Evolutionary conservation across 2,329 filamentous ascomycete species (phyloP).

Genomic region (Scedosporium apiospermum): DNA sequence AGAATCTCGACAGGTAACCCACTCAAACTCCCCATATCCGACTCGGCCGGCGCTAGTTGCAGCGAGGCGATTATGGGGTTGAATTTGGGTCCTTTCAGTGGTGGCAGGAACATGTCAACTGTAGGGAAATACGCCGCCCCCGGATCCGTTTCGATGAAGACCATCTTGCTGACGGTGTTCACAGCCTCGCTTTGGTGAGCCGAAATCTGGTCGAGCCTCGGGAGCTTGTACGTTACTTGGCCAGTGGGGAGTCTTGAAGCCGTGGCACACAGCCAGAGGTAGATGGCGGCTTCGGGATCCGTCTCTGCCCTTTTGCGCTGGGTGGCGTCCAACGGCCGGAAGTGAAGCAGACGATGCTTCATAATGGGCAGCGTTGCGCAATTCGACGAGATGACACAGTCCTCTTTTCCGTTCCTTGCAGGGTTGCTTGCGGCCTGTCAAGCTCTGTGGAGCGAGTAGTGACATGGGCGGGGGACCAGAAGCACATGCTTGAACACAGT

Average conservation of each 20-base stretch:
- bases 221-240: not conserved
- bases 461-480: too few relatives aligned
- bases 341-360: not conserved
- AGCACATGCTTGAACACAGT: too few relatives aligned
- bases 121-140: not conserved
- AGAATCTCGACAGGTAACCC: not conserved
- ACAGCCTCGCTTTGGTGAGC: not conserved
- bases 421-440: too few relatives aligned
- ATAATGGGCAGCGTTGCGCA: not conserved
- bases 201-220: not conserved
- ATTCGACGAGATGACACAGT: too few relatives aligned
- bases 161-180: not conserved
- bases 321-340: not conserved
- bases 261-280: not conserved
- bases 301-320: not conserved
- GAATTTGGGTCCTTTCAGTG: not conserved
- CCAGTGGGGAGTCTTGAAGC: not conserved
- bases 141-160: not conserved
- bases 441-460: too few relatives aligned
- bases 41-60: not conserved
- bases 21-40: not conserved
- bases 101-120: not conserved
- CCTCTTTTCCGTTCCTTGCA: too few relatives aligned
- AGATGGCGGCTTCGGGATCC: not conserved
- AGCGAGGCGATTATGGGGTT: not conserved